Conservation (phyloP, 129 eudicot genomes). For the Apium graveolens region DNA sequence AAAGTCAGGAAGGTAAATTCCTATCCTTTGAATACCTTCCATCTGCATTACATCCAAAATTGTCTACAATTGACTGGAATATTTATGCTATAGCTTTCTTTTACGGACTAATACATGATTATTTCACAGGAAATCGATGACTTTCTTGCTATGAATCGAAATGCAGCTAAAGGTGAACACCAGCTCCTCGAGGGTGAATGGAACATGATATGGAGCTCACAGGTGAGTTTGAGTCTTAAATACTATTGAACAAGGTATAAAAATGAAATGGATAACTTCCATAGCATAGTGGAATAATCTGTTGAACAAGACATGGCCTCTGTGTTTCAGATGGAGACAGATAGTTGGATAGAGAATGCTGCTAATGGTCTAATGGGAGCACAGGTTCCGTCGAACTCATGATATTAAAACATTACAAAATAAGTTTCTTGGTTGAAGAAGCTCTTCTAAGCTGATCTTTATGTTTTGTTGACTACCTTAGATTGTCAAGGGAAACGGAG, state of each 20-base stretch:
- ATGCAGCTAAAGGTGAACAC: conserved; percentile 37
- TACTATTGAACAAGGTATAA: background rate
- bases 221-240: conserved; percentile 31
- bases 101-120: background rate
- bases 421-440: background rate
- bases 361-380: conserved; percentile 93
- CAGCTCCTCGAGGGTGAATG: conserved; percentile 83
- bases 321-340: conserved; percentile 76
- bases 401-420: background rate
- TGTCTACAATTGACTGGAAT: conserved; percentile 10
- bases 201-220: conserved; percentile 99
- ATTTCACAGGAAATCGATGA: conserved; percentile 63
- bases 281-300: background rate
- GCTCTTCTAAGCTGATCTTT: background rate
- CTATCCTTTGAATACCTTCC: background rate
- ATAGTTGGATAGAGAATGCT: conserved; percentile 98
- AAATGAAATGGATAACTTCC: background rate
- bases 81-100: conserved; percentile 6
- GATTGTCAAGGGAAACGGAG: conserved; percentile 66
- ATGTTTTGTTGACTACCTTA: conserved; percentile 14
- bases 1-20: conserved; percentile 35
- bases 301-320: background rate
- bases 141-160: conserved; percentile 39
- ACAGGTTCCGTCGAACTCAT: conserved; percentile 39
- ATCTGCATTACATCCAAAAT: background rate